These are phyloP conservation scores for Pneumocystis carinii DNA, from an alignment of 1,139 yeast species.

Conservation along the genomic window DNA sequence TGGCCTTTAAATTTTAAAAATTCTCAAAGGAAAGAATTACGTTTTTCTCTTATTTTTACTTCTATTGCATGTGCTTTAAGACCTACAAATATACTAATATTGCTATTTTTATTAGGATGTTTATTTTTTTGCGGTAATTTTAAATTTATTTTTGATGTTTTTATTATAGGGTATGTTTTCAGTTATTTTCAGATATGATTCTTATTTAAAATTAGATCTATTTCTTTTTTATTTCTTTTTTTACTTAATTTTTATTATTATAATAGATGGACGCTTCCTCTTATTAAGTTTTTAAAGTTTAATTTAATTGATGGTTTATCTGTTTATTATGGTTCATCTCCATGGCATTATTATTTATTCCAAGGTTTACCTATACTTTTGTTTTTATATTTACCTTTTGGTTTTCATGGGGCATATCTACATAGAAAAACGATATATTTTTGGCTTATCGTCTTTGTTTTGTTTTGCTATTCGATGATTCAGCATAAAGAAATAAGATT, in stretches of 20 bases:
- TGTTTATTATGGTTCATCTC: slow-evolving; percentile 69
- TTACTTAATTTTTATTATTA: slow-evolving; percentile 49
- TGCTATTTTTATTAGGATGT: slow-evolving; percentile 32
- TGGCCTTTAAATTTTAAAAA: slow-evolving; percentile 48
- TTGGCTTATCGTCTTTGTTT: slow-evolving; percentile 28
- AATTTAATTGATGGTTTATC: slow-evolving; percentile 63
- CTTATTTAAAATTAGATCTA: slow-evolving; percentile 18
- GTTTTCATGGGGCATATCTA: slow-evolving; percentile 29
- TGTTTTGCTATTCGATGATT: slow-evolving; percentile 45
- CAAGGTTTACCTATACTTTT: slow-evolving; percentile 72
- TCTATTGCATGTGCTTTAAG: slow-evolving; percentile 50
- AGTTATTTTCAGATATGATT: slow-evolving; percentile 16
- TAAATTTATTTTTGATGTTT: slow-evolving; percentile 9
- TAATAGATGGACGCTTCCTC: slow-evolving; percentile 43
- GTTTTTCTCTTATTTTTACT: slow-evolving; percentile 31
- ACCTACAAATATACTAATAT: slow-evolving; percentile 68
- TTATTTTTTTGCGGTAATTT: slow-evolving; percentile 1
- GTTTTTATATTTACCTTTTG: slow-evolving; percentile 52
- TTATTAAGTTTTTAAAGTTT: slow-evolving; percentile 55
- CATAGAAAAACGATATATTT: slow-evolving; percentile 20
- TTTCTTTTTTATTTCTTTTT: slow-evolving; percentile 27
- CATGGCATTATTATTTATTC: slow-evolving; percentile 68
- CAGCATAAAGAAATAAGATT: slow-evolving; percentile 85
- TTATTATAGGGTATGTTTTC: slow-evolving; percentile 12
- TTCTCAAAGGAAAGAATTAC: slow-evolving; percentile 1